These are phyloP conservation scores for Talaromyces liani DNA, from an alignment of 495 filamentous ascomycete genomes.

Conservation along the genomic window DNA sequence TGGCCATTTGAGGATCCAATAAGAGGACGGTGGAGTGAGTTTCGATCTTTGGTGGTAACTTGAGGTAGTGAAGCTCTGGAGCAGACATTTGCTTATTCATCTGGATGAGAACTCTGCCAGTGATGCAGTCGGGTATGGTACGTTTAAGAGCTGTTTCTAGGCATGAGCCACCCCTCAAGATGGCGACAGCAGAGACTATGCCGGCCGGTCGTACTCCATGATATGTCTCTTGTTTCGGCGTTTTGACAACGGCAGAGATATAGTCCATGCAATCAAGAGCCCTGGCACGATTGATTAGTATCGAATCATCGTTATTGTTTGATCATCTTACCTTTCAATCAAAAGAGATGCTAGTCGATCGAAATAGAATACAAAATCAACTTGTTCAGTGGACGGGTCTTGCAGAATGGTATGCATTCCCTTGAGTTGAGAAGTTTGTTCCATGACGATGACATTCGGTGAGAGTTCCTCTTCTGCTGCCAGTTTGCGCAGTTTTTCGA, in stretches of 20 bases:
- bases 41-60: constrained; percentile 62
- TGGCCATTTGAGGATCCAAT: constrained; percentile 89
- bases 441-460: constrained; percentile 60
- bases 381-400: constrained; percentile 66
- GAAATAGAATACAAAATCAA: constrained; percentile 97
- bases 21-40: constrained; percentile 73
- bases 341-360: constrained; percentile 78
- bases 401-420: constrained; percentile 91
- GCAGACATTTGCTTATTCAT: constrained; percentile 77
- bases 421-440: constrained; percentile 66
- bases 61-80: constrained; percentile 84
- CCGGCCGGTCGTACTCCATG: constrained; percentile 58
- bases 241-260: constrained; percentile 50
- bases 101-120: constrained; percentile 84
- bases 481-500: constrained; percentile 62
- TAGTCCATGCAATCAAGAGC: constrained; percentile 69
- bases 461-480: constrained; percentile 66
- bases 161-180: constrained; percentile 78
- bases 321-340: constrained; percentile 58
- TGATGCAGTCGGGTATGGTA: constrained; percentile 85
- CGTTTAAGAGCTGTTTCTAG: constrained; percentile 83
- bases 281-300: constrained; percentile 26
- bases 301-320: not conserved
- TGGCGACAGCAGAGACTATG: constrained; percentile 75
- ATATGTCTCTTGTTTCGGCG: constrained; percentile 60